Evolutionary conservation across 1,284 basidiomycete species (phyloP).

Genomic region (Apiotrichum montevideense): DNA sequence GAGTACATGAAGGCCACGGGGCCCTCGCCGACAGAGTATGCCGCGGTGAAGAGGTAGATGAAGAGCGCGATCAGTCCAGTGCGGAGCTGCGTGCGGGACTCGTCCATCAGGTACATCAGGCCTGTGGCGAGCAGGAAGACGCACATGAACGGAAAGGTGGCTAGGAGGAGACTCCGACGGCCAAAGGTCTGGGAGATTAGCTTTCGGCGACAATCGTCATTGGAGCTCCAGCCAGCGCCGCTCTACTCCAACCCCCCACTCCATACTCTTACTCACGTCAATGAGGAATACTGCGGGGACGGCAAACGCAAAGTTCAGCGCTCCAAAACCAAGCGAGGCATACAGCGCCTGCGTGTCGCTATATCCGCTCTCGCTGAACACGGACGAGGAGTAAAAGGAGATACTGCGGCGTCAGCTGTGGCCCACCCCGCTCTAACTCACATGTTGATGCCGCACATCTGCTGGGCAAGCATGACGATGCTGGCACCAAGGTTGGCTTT

Average conservation of each 20-base stretch:
- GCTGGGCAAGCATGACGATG: constrained; percentile 61
- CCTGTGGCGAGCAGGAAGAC: constrained; percentile 36
- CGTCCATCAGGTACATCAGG: constrained; percentile 33
- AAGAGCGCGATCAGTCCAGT: constrained; percentile 2
- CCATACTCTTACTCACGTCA: constrained; percentile 5
- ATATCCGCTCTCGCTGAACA: constrained; percentile 57
- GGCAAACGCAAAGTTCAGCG: constrained; percentile 31
- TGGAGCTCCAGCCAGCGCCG: no score
- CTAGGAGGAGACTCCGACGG: constrained; percentile 56
- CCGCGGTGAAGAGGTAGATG: constrained; percentile 44
- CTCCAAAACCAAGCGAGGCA: constrained; percentile 57
- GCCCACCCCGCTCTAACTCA: no score
- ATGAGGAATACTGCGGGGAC: constrained; percentile 51
- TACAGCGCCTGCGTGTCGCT: constrained; percentile 46
- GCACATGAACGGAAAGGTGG: constrained; percentile 50
- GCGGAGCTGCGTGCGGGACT: no score
- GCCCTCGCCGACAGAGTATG: constrained; percentile 55
- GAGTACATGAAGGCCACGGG: constrained; percentile 59
- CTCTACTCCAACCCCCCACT: no score
- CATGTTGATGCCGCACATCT: constrained; percentile 37
- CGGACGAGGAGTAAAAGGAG: constrained; percentile 50
- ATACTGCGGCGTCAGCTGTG: background rate
- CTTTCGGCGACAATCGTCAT: no score
- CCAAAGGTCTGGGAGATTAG: constrained; percentile 49
- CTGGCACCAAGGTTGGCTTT: constrained; percentile 59